Conservation (phyloP, 176 grass and related monocot genomes). For the Thinopyrum elongatum region DNA sequence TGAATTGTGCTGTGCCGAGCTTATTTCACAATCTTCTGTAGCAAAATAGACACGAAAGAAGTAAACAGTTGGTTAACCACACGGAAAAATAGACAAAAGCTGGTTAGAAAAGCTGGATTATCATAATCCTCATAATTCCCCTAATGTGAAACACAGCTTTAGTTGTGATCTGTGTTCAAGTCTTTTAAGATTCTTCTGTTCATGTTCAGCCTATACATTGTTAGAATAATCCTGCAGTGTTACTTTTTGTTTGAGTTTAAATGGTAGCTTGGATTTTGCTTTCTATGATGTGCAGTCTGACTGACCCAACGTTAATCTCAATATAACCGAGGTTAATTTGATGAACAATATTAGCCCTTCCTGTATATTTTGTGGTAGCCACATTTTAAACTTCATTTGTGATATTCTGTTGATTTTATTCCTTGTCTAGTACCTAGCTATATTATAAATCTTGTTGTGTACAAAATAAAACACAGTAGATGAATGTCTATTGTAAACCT, state of each 20-base stretch:
- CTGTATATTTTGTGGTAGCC: background rate
- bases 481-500: constrained; percentile 17
- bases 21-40: too few relatives aligned
- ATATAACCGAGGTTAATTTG: background rate
- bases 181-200: background rate
- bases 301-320: background rate
- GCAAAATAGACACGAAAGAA: too few relatives aligned
- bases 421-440: background rate
- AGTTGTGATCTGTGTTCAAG: background rate
- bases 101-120: too few relatives aligned
- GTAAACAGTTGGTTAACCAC: too few relatives aligned
- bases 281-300: background rate
- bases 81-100: too few relatives aligned
- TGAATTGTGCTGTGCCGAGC: too few relatives aligned
- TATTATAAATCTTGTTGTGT: background rate
- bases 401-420: constrained; percentile 4
- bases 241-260: background rate
- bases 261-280: background rate
- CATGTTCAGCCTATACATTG: background rate
- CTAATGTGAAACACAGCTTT: background rate
- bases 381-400: constrained; percentile 14
- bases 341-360: background rate
- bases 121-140: too few relatives aligned
- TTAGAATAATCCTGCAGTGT: background rate
- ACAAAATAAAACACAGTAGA: background rate